Evolutionary conservation across 2,329 filamentous ascomycete species (phyloP), one percentile per base, ranked within the genome.

Genomic region (Emergomyces africanus): DNA sequence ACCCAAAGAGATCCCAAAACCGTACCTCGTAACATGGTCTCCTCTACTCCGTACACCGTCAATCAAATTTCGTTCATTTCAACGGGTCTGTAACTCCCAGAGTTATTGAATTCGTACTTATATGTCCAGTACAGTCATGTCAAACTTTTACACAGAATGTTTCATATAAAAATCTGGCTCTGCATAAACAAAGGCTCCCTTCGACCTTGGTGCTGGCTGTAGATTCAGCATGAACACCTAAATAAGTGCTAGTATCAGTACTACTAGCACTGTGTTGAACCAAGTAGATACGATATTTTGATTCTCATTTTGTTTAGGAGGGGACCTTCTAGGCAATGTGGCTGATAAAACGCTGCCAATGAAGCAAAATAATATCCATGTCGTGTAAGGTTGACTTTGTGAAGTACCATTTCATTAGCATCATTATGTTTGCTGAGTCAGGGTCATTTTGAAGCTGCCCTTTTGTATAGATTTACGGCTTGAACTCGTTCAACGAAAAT

Each of bases 301-400:
- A n/a, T 50, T 18, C 41, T 30, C 30, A 4, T 3, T 46, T 8
- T 9, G 18, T 42, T 2, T 10, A 35, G 20, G 39, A 14, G 35
- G 18, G 35, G 30, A 55, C 61, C 28, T 63, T 66, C 66, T 57
- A 67, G 41, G 41, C 65, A 68, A 49, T 68, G 65, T 0, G 68
- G 62, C 42, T 68, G 65, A 56, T 68, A 61, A 50, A 64, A 63
- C 5, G 62, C 63, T 15, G 62, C 62, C 48, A 63, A 42, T 23
- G 60, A 64, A 8, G 54, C 62, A 20, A 65, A 57, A 41, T 61
- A 54, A 28, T 60, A 48, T 14, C 58, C 61, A 25, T 46, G 58
- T 12, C 57, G 54, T 15, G 62, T 61, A 14, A 62, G 60, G 4
- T 61, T 58, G n/a, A 62, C 44, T 33, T 61, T 64, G 6, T 58